Base-by-base conservation (phyloP, 768 basidiomycete genomes). In the Leucocoprinus sp. region DNA sequence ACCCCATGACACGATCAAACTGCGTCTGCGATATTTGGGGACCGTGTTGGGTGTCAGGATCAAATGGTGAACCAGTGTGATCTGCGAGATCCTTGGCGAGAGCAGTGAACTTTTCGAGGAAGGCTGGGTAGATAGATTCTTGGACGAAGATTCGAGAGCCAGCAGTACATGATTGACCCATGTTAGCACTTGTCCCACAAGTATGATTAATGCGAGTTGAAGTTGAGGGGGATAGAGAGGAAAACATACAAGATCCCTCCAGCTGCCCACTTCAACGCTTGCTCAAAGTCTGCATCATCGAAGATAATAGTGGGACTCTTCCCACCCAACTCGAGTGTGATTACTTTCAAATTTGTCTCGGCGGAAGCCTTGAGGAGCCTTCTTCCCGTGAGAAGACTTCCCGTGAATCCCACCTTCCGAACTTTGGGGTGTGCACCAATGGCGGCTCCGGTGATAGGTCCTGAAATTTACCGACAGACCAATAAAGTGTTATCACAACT, bases 91-190 rank as follows among this genome's bases (percentile, higher is more conserved):
- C 67, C 58, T 67, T 62, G 37, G 78, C 65, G 63, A 72, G 65
- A 39, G 61, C 68, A 2, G 70, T 68, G 61, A 90, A 82, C 24
- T 51, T 60, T 41, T 63, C 56, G 43, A 91, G 56, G 70, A 92
- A 92, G 50, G 77, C 60, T 60, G 91, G 87, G 64, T 92, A 91
- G 55, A 92, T 78, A 3, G 68, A 65, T 49, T 73, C 78, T 57
- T 92, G 88, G 4, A 93, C 85, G 56, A 74, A 90, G 55, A 92
- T 79, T 50, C 91, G 77, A 23, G 87, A 84, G 8, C 87, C 84
- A 11, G 87, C 87, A 53, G 77, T 78, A 66, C 90, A 92, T n/a
- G 74, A 69, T 63, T 92, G 89, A 21, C 89, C 64, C 57, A 60
- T 62, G 52, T 66, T 60, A 49, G 56, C 50, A 48, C 56, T 60